Percentiles rank a stretch among this genome's conserved stretches.
These are phyloP conservation scores for Sonneratia alba DNA, from an alignment of 345 rosid species.

Conservation along the genomic window DNA sequence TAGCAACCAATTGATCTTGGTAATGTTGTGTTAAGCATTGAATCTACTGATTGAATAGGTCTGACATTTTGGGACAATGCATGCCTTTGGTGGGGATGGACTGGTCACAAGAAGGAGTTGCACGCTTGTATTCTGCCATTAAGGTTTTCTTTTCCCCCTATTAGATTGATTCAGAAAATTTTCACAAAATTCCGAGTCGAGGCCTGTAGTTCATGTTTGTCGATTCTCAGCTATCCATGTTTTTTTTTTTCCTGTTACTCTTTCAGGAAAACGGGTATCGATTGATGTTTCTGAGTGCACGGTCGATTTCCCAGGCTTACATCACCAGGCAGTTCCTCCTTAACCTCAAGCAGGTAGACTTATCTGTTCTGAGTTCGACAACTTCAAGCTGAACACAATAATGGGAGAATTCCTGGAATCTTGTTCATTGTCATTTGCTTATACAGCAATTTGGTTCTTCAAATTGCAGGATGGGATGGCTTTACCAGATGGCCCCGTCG, in stretches of 20 bases:
- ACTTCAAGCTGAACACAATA: neutral
- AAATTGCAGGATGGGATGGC: conserved; percentile 68
- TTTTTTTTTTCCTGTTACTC: neutral
- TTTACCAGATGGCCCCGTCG: conserved; percentile 94
- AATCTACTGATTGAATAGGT: conserved; percentile 28
- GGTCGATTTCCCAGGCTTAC: conserved; percentile 17
- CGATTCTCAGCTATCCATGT: neutral
- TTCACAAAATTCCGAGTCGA: neutral
- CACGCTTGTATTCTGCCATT: conserved; percentile 77
- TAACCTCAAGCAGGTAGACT: conserved; percentile 19
- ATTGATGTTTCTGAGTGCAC: conserved; percentile 16
- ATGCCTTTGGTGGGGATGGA: conserved; percentile 94
- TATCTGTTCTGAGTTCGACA: neutral
- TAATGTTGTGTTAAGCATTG: neutral
- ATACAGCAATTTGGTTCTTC: neutral
- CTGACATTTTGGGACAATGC: conserved; percentile 91
- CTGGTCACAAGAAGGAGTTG: conserved; percentile 90
- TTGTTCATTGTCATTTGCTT: neutral
- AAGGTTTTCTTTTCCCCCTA: conserved; percentile 34
- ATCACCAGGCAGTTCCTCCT: conserved; percentile 16
- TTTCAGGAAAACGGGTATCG: conserved; percentile 20
- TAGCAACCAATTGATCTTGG: neutral
- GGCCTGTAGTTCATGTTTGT: neutral
- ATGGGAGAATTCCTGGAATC: neutral
- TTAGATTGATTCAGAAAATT: neutral